These are phyloP conservation scores for Paradendryphiella salina DNA, from an alignment of 2,329 filamentous ascomycete genomes.

Conservation along the genomic window DNA sequence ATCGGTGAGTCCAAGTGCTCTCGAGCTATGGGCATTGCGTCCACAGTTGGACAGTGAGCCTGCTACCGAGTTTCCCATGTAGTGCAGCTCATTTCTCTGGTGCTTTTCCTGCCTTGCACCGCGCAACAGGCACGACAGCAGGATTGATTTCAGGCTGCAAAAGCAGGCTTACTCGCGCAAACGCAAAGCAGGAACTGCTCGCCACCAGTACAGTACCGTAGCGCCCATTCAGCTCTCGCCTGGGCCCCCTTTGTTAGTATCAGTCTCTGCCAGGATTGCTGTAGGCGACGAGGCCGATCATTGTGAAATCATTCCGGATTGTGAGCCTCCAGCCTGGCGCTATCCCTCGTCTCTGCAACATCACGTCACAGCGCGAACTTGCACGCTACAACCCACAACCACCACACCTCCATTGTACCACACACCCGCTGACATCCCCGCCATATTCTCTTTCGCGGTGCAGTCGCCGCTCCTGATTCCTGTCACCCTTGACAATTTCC, in stretches of 20 bases:
- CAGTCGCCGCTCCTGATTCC: slow-evolving; percentile 18
- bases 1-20: neutral
- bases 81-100: neutral
- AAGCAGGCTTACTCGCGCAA: slow-evolving; percentile 14
- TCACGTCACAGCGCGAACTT: slow-evolving; percentile 23
- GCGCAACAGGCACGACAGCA: too few relatives aligned
- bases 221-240: neutral
- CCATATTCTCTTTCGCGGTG: slow-evolving; percentile 16
- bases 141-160: too few relatives aligned
- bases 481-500: slow-evolving; percentile 3
- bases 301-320: slow-evolving; percentile 24
- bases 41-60: neutral
- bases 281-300: slow-evolving; percentile 7
- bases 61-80: slow-evolving; percentile 1
- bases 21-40: neutral
- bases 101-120: slow-evolving; percentile 1
- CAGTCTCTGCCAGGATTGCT: slow-evolving; percentile 3
- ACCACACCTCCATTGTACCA: slow-evolving; percentile 23
- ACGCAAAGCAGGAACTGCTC: slow-evolving; percentile 13
- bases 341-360: slow-evolving; percentile 22
- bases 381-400: slow-evolving; percentile 27
- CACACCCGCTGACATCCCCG: slow-evolving; percentile 18
- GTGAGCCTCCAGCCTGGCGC: slow-evolving; percentile 14
- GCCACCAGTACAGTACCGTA: too few relatives aligned
- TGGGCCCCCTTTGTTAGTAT: neutral